phyloP scores from a whole-genome alignment of 306 rosid genomes.

The Pterocarpus santalinus region DNA sequence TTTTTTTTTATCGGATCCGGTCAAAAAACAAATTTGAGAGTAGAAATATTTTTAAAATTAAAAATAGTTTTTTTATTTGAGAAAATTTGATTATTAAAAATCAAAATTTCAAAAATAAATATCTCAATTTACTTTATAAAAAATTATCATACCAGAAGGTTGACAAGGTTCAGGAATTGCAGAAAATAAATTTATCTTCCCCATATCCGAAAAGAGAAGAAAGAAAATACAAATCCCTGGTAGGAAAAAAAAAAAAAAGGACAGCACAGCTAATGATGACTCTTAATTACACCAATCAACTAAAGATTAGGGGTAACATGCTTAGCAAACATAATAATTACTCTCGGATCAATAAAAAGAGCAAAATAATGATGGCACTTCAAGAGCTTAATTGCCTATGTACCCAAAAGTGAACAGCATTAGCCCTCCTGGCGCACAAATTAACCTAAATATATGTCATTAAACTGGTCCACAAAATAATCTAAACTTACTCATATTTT shows the following conservation, averaged over 20 bases:
- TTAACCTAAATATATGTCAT: no score
- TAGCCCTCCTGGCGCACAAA: not conserved
- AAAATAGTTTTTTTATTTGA: no score
- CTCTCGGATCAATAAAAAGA: conserved; percentile 47
- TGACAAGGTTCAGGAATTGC: no score
- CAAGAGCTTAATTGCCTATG: not conserved
- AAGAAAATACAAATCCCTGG: not conserved
- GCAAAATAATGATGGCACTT: conserved; percentile 26
- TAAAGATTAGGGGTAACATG: conserved; percentile 41
- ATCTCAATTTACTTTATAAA: no score
- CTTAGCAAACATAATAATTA: conserved; percentile 49
- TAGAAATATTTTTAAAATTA: no score
- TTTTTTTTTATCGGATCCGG: no score
- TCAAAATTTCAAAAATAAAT: no score
- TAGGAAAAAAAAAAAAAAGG: not conserved
- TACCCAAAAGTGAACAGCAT: conserved; percentile 8
- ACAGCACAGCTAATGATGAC: conserved; percentile 12
- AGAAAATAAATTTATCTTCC: not conserved
- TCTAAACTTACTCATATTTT: not conserved
- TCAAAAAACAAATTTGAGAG: no score
- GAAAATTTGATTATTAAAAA: no score
- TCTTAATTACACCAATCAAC: conserved; percentile 38
- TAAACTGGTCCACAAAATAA: not conserved
- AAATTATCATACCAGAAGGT: no score
- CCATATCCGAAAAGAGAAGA: not conserved